phyloP scores from a whole-genome alignment of 768 basidiomycete species.

The Tulasnella sp. region DNA sequence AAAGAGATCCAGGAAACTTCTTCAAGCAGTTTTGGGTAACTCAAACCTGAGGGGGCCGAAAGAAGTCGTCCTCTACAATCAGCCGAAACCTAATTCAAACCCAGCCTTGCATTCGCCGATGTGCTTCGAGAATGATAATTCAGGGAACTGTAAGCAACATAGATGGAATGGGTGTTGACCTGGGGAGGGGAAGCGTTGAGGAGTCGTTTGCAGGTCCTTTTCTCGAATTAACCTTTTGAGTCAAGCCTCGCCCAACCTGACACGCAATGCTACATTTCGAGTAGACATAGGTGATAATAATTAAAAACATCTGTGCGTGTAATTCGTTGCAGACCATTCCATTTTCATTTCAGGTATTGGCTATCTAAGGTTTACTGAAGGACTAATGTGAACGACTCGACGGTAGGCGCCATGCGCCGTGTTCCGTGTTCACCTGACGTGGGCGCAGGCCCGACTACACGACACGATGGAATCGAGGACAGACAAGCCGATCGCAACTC shows the following conservation, averaged over 20 bases:
- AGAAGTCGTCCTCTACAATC: conserved; percentile 24
- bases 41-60: conserved; percentile 1
- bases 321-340: neutral
- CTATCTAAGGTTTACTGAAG: conserved; percentile 18
- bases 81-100: neutral
- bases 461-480: conserved; percentile 67
- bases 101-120: conserved; percentile 6
- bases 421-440: conserved; percentile 11
- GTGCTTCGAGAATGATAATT: conserved; percentile 19
- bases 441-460: conserved; percentile 34
- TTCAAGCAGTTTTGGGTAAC: conserved; percentile 15
- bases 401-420: conserved; percentile 4
- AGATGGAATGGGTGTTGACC: conserved; percentile 15
- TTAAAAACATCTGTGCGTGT: neutral
- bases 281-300: neutral
- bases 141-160: conserved; percentile 7
- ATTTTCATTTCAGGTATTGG: neutral
- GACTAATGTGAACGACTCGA: conserved; percentile 2
- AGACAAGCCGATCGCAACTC: conserved; percentile 78
- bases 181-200: neutral
- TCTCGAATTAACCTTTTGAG: conserved; percentile 6
- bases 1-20: neutral
- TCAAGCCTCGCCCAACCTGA: neutral
- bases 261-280: neutral
- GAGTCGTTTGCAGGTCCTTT: conserved; percentile 14